A percentile compares a stretch with the other conserved stretches of the same genome.
Evolutionary conservation across 208 protist species (phyloP).

Genomic region (Plasmodiophora brassicae): DNA sequence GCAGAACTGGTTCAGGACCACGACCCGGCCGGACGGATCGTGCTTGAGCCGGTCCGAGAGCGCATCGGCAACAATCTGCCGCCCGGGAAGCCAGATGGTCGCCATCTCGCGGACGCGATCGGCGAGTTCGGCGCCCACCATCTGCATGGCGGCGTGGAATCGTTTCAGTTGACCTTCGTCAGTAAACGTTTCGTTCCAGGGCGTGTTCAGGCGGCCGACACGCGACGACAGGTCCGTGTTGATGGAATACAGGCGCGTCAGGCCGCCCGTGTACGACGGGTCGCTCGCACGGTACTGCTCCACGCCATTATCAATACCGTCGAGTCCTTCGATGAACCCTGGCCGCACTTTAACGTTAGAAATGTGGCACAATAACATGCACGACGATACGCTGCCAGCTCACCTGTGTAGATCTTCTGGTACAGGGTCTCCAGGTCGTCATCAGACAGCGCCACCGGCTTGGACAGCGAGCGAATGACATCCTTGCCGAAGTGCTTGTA

Average conservation of each 20-base stretch:
- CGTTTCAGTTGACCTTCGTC: conserved; percentile 52
- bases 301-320: conserved; percentile 87
- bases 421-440: background rate
- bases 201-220: conserved; percentile 72
- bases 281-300: conserved; percentile 60
- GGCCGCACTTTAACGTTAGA: too few relatives aligned
- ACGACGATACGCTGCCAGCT: too few relatives aligned
- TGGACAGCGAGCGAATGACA: conserved; percentile 75
- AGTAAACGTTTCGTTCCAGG: conserved; percentile 73
- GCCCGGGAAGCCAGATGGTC: conserved; percentile 79
- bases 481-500: conserved; percentile 86
- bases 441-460: background rate
- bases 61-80: conserved; percentile 70
- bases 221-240: conserved; percentile 67
- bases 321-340: conserved; percentile 85
- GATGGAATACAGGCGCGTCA: conserved; percentile 32
- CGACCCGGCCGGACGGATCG: conserved; percentile 65
- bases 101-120: conserved; percentile 69
- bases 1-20: conserved; percentile 56
- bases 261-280: conserved; percentile 69
- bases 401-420: background rate
- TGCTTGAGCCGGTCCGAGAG: conserved; percentile 59
- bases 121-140: conserved; percentile 76
- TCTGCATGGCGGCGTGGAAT: conserved; percentile 76
- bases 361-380: too few relatives aligned